Evolutionary conservation across 768 basidiomycete genomes (phyloP).

Genomic region (Lentinula raphanica): DNA sequence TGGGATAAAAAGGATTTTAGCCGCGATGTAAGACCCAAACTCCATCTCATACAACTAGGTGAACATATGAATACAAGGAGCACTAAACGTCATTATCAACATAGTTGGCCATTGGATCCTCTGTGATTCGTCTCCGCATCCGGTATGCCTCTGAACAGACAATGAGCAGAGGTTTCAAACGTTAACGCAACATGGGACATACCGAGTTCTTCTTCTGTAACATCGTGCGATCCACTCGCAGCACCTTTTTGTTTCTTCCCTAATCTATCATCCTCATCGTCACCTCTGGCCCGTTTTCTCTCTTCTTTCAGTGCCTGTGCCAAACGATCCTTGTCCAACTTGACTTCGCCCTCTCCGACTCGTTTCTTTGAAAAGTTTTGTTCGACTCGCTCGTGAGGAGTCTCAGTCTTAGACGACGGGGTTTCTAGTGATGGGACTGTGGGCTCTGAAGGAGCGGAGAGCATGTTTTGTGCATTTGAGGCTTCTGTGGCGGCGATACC

Average conservation of each 20-base stretch:
- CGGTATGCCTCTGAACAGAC: conserved; percentile 78
- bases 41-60: background rate
- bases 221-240: conserved; percentile 58
- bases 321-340: conserved; percentile 66
- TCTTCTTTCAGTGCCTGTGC: conserved; percentile 72
- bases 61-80: background rate
- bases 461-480: conserved; percentile 67
- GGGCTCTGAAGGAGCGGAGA: conserved; percentile 34
- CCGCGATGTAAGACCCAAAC: background rate
- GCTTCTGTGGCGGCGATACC: conserved; percentile 75
- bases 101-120: conserved; percentile 94
- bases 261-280: conserved; percentile 51
- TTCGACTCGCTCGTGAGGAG: conserved; percentile 35
- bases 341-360: conserved; percentile 76
- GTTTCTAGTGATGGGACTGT: conserved; percentile 2
- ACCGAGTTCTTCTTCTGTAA: conserved; percentile 88
- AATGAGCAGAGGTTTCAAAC: conserved; percentile 12
- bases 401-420: conserved; percentile 12
- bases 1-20: no score
- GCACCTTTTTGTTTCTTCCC: conserved; percentile 58
- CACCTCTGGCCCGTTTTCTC: conserved; percentile 61
- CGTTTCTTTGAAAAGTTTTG: conserved; percentile 76
- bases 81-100: conserved; percentile 49
- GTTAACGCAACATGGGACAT: conserved; percentile 17
- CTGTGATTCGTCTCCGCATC: conserved; percentile 62